These are phyloP conservation scores for Ziziphus jujuba DNA, from an alignment of 306 rosid species.

Conservation along the genomic window DNA sequence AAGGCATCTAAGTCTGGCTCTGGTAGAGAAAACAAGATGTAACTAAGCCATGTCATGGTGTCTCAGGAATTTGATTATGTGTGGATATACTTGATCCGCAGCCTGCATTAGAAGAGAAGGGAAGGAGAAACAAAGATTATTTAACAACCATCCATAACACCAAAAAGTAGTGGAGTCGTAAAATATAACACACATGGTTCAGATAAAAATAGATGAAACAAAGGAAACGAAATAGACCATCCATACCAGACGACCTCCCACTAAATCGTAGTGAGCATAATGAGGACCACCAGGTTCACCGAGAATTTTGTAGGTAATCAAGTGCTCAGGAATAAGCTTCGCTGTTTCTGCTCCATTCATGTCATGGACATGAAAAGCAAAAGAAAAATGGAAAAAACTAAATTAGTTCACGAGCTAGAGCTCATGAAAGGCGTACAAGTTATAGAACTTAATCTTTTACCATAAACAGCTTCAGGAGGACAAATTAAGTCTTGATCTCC, in stretches of 20 bases:
- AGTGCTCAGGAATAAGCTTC: conserved; percentile 64
- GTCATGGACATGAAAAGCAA: conserved; percentile 2
- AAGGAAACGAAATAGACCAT: neutral
- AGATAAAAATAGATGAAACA: neutral
- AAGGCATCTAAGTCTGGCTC: conserved; percentile 13
- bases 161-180: neutral
- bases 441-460: conserved; percentile 37
- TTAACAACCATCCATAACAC: conserved; percentile 3
- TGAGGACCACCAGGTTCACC: conserved; percentile 84
- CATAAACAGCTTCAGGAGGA: conserved; percentile 92
- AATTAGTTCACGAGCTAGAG: conserved; percentile 6
- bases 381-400: neutral
- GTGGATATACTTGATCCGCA: conserved; percentile 66
- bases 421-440: neutral
- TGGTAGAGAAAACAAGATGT: conserved; percentile 15
- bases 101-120: conserved; percentile 55
- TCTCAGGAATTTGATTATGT: conserved; percentile 60
- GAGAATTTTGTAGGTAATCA: conserved; percentile 66
- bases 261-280: conserved; percentile 87
- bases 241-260: conserved; percentile 81
- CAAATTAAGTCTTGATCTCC: conserved; percentile 87
- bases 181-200: neutral
- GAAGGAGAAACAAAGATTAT: neutral
- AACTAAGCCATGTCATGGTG: conserved; percentile 59
- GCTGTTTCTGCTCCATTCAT: conserved; percentile 64